Evolutionary conservation across 2,329 filamentous ascomycete genomes (phyloP), one percentile per base, ranked within the genome.

Genomic region (Nothopassalora personata): DNA sequence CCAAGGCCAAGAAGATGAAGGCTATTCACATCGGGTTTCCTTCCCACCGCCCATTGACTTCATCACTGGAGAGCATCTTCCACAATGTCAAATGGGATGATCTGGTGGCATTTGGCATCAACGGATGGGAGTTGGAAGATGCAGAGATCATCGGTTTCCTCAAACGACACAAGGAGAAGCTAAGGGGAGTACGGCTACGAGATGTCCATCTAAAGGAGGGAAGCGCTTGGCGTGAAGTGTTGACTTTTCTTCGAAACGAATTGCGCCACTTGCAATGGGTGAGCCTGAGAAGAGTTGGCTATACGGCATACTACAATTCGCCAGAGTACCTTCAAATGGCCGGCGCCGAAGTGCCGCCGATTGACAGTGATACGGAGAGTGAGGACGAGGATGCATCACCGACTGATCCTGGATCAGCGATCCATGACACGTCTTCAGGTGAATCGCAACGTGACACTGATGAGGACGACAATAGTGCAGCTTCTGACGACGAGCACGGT

Each of bases 11-110:
- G 54, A 84, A 85, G 59, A 80, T 89, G 66, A 79, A 83, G 59
- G 80, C 83, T 19, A 75, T 89, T 18, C 85, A 88, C 65, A 77
- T 89, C 34, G 85, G 86, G 3, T 88, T 88, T 64, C 82, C 83
- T 0, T 79, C 80, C 6, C 77, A 82, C 57, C 70, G 77, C 18
- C 84, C 84, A 0, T 72, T 88, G 2, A 80, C 78, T 23, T 70
- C 88, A 19, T 77, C 77, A 5, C 76, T 88, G 2, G 82, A 86
- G 60, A 77, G 80, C 5, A 76, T 88, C 27, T 87, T 89, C 67
- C 84, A 88, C 66, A 74, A 82, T 58, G 78, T 86, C 7, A 77
- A 78, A 47, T 87, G 84, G 83, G 78, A 81, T 13, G 82, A 81
- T 34, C 74, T 89, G 5, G 78, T 83, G 34, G 83, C 84, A 1